Evolutionary conservation across 1,284 basidiomycete genomes (phyloP), one percentile per base, ranked within the genome.

Genomic region (Ceratobasidium sp.): DNA sequence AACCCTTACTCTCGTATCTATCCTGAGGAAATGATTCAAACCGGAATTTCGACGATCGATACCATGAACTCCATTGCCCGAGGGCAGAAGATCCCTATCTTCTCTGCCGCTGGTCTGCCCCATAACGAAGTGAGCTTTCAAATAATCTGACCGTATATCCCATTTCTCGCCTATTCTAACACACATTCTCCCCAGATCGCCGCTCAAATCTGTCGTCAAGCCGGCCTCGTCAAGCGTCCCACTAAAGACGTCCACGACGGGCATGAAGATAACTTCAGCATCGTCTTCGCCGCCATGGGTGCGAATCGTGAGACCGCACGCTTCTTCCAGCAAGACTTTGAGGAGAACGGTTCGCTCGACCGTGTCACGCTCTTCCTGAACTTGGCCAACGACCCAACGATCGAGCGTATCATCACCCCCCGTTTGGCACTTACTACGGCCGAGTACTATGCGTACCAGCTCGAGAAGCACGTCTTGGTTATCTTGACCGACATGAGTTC

Each of bases 1-100:
- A 99, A 99, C 84, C 98, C 98, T 18, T 99, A 92, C 85, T 96
- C 95, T 75, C 96, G 98, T 81, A 98, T 98, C 84, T 99, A 99
- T 85, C 98, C 98, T 76, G 98, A 99, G 83, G 97, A 99, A 85
- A 99, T 99, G 98, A 99, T 99, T 78, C 98, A 99, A 83, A 99
- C 98, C 23, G 98, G 98, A 85, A 99, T 99, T 81, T 98, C 97
- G 47, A 99, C 98, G 41, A 98, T 98, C 80, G 96, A 98, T 83
- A 91, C 90, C 63, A 98, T 98, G 96, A 98, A 99, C 85, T 98
- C 97, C 75, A 99, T 99, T 81, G 98, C 98, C 73, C 95, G 98
- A 86, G 98, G 98, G 57, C 98, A 99, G 83, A 99, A 99, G 89
- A 99, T 99, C 77, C 98, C 98, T 75, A 99, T 99, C 82, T 99